These are phyloP conservation scores for Didymella segeticola DNA, from an alignment of 2,329 filamentous ascomycete species.

Conservation along the genomic window DNA sequence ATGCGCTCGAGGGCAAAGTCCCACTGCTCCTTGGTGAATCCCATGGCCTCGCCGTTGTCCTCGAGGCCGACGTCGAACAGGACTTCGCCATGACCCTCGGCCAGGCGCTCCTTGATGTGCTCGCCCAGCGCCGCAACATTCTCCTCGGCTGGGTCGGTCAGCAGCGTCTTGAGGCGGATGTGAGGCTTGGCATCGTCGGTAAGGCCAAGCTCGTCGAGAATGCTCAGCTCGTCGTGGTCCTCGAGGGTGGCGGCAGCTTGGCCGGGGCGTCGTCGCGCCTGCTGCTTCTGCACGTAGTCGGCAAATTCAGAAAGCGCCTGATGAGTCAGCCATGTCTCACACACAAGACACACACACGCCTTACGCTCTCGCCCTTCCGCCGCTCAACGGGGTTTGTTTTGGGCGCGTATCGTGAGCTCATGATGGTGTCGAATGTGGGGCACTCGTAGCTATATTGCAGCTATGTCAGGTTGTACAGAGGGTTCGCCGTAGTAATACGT, in stretches of 20 bases:
- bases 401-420: constrained; percentile 47
- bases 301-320: constrained; percentile 92
- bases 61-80: constrained; percentile 93
- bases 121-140: constrained; percentile 67
- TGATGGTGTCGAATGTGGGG: constrained; percentile 26
- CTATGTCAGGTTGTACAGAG: constrained; percentile 29
- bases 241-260: constrained; percentile 53
- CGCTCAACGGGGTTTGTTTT: constrained; percentile 78
- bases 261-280: constrained; percentile 67
- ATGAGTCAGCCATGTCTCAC: constrained; percentile 1
- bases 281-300: constrained; percentile 96
- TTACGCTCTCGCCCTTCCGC: constrained; percentile 84
- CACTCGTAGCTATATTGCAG: background rate
- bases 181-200: constrained; percentile 70
- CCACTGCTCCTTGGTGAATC: constrained; percentile 77
- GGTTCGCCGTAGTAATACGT: constrained; percentile 36
- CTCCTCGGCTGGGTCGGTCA: constrained; percentile 66
- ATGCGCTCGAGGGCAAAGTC: constrained; percentile 72
- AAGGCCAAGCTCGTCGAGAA: constrained; percentile 79
- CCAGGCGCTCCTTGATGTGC: constrained; percentile 71
- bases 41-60: constrained; percentile 86
- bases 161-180: constrained; percentile 75
- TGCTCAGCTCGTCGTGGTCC: constrained; percentile 88
- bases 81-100: constrained; percentile 86
- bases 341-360: constrained; percentile 27